phyloP scores from a whole-genome alignment of 2,329 filamentous ascomycete genomes.

The Claviceps sorghi region DNA sequence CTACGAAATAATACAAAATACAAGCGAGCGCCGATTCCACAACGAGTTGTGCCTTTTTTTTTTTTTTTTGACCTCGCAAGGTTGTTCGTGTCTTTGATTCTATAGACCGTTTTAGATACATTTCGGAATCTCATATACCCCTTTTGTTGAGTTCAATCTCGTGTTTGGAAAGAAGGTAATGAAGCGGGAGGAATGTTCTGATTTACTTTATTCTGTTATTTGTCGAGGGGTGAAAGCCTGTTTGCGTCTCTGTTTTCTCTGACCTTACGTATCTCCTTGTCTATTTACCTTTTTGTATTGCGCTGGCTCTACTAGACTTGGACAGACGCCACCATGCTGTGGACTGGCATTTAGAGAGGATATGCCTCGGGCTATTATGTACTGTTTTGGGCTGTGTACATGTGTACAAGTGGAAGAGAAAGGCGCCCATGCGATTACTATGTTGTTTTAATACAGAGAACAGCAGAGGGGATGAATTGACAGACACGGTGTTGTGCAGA shows the following conservation, averaged over 20 bases:
- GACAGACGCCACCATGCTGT: not conserved
- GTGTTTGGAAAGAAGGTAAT: not conserved
- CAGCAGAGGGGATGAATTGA: no score
- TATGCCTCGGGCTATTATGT: not conserved
- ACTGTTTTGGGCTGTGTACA: not conserved
- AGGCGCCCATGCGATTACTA: not conserved
- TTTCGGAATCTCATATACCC: slow-evolving; percentile 3
- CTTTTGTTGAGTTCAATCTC: not conserved
- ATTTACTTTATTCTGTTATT: not conserved
- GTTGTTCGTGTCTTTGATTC: no score
- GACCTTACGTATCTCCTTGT: no score
- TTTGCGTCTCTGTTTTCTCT: no score
- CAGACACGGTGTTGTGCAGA: not conserved
- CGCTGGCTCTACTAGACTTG: no score
- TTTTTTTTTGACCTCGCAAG: no score
- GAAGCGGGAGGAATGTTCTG: not conserved
- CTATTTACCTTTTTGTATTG: no score
- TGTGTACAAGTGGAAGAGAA: not conserved
- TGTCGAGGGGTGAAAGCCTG: no score
- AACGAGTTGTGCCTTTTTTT: no score
- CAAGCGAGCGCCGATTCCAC: no score
- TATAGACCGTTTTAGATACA: not conserved
- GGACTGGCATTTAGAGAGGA: not conserved
- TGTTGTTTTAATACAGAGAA: not conserved
- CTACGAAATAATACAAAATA: no score